Percentiles rank a stretch among this genome's conserved stretches.
These are phyloP conservation scores for Diplosphaera chodatii DNA, from an alignment of 139 green algal species.

Conservation along the genomic window DNA sequence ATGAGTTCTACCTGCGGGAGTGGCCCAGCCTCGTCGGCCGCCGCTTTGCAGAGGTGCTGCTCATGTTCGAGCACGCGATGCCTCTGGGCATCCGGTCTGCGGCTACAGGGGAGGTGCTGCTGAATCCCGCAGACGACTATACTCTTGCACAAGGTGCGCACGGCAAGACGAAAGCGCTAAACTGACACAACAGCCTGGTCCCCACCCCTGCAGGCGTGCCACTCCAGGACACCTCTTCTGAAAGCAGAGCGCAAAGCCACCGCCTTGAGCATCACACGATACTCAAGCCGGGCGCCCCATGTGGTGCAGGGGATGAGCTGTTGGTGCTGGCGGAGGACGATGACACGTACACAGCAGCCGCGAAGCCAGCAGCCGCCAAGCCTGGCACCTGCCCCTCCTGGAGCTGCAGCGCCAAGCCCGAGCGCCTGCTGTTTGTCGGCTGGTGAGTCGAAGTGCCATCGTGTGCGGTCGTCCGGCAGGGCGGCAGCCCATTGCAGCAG, in stretches of 20 bases:
- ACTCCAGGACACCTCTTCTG: too few species aligned
- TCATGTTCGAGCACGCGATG: conserved; percentile 39
- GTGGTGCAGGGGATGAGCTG: conserved; percentile 31
- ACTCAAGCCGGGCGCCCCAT: too few species aligned
- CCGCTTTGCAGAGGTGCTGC: conserved; percentile 31
- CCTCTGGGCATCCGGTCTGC: conserved; percentile 22
- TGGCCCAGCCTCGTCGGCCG: conserved; percentile 37
- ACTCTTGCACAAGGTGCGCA: conserved; percentile 8
- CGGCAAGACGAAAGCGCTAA: too few species aligned
- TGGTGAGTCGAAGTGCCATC: too few species aligned
- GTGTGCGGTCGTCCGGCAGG: too few species aligned
- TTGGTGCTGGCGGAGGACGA: conserved; percentile 57
- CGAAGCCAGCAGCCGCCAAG: background rate
- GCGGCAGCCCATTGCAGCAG: too few species aligned
- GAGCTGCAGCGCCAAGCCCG: background rate
- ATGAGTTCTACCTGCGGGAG: conserved; percentile 49
- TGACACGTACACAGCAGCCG: conserved; percentile 34
- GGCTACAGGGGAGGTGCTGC: conserved; percentile 6
- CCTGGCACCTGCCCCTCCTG: background rate
- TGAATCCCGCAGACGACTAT: conserved; percentile 39
- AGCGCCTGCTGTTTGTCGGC: conserved; percentile 51
- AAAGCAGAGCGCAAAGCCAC: too few species aligned
- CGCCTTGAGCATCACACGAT: too few species aligned
- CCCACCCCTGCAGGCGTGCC: too few species aligned
- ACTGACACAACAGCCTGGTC: too few species aligned